Evolutionary conservation across 148 eudicot genomes (phyloP).

Genomic region (Chenopodium formosanum): DNA sequence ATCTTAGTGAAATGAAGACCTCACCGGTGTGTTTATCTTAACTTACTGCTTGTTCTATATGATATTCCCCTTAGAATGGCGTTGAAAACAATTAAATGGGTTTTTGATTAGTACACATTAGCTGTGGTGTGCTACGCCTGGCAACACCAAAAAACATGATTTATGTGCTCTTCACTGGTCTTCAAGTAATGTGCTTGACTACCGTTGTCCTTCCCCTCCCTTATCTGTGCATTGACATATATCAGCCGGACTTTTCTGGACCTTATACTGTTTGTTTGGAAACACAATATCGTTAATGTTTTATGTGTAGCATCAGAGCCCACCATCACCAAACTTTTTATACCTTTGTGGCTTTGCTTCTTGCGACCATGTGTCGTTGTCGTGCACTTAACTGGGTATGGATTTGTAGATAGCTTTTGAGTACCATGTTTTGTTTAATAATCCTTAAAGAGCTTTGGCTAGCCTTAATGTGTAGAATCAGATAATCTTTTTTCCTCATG

Average conservation of each 20-base stretch:
- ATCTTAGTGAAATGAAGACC: constrained; percentile 49
- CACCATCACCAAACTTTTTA: background rate
- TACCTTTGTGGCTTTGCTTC: background rate
- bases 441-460: background rate
- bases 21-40: constrained; percentile 34
- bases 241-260: too few relatives aligned
- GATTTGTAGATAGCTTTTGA: too few relatives aligned
- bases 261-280: too few relatives aligned
- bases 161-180: background rate
- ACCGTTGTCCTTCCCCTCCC: too few relatives aligned
- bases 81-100: background rate
- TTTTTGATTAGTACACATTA: background rate
- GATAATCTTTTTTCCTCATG: background rate
- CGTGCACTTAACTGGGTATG: too few relatives aligned
- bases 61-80: background rate
- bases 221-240: too few relatives aligned
- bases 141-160: background rate
- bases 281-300: too few relatives aligned
- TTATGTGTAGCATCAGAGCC: background rate
- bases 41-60: background rate
- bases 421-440: too few relatives aligned
- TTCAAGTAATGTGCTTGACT: background rate
- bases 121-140: background rate
- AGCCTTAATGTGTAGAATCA: background rate
- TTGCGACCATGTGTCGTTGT: too few relatives aligned